Evolutionary conservation across 2,329 filamentous ascomycete species (phyloP).

Genomic region (Aspergillus japonicus): DNA sequence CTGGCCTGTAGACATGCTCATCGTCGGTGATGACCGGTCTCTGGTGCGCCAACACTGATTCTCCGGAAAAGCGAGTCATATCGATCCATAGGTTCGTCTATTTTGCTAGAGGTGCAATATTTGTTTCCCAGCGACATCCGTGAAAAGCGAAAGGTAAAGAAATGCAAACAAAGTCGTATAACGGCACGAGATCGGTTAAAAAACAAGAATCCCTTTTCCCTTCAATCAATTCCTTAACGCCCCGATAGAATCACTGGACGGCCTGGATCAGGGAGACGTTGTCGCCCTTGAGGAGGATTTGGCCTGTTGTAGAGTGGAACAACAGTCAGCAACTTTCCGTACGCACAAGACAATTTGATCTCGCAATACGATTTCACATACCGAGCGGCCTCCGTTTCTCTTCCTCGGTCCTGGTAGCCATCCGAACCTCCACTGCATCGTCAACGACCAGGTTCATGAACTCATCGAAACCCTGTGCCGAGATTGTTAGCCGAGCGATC

Average conservation of each 20-base stretch:
- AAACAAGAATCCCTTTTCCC: not conserved
- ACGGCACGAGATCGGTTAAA: constrained; percentile 6
- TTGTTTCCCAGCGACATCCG: constrained; percentile 18
- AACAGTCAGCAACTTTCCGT: constrained; percentile 12
- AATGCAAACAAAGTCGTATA: constrained; percentile 13
- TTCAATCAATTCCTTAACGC: constrained; percentile 8
- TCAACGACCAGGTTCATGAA: constrained; percentile 99
- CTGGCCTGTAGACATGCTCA: constrained; percentile 73
- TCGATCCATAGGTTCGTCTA: constrained; percentile 20
- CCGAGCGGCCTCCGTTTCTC: constrained; percentile 78
- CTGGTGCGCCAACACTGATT: constrained; percentile 32
- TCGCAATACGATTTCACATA: constrained; percentile 44
- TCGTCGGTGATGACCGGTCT: constrained; percentile 68
- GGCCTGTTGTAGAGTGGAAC: constrained; percentile 53
- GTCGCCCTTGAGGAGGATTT: constrained; percentile 84
- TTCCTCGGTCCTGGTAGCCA: constrained; percentile 75
- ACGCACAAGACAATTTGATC: not conserved
- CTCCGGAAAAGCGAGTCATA: constrained; percentile 19
- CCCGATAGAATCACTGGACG: constrained; percentile 33
- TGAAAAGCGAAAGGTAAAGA: constrained; percentile 17
- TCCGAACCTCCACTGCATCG: constrained; percentile 88
- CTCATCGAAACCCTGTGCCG: constrained; percentile 86
- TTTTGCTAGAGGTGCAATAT: constrained; percentile 19
- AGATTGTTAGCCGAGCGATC: constrained; percentile 9
- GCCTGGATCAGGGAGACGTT: constrained; percentile 79